Percentiles rank a stretch among this genome's conserved stretches.
phyloP scores from a whole-genome alignment of 208 protist genomes.

The Leishmania tarentolae region DNA sequence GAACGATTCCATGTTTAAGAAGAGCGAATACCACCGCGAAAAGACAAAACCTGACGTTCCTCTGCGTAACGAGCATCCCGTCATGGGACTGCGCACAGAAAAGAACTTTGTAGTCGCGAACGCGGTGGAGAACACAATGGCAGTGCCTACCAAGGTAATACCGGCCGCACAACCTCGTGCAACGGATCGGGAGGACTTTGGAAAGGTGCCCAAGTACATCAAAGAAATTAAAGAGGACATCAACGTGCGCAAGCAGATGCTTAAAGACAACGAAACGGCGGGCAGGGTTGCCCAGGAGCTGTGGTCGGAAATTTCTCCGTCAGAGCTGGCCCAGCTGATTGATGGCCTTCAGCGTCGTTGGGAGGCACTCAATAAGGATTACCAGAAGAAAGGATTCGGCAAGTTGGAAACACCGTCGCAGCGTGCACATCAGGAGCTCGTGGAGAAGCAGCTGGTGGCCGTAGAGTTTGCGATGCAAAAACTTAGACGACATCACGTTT shows the following conservation, averaged over 20 bases:
- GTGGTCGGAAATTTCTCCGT: constrained; percentile 75
- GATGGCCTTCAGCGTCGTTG: constrained; percentile 89
- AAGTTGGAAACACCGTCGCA: constrained; percentile 91
- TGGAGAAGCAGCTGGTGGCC: constrained; percentile 83
- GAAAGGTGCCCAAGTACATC: constrained; percentile 91
- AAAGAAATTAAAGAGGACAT: constrained; percentile 91
- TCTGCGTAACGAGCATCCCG: constrained; percentile 79
- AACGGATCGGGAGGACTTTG: constrained; percentile 82
- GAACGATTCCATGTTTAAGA: constrained; percentile 70
- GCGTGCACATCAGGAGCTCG: constrained; percentile 70
- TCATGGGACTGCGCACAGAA: constrained; percentile 93
- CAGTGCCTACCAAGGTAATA: constrained; percentile 75
- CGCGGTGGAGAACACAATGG: constrained; percentile 93
- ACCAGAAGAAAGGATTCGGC: constrained; percentile 93
- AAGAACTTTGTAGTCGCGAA: constrained; percentile 96
- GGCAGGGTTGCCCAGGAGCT: constrained; percentile 57
- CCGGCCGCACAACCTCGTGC: constrained; percentile 50
- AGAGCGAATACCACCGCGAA: constrained; percentile 55
- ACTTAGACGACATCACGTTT: constrained; percentile 81
- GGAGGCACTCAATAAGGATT: constrained; percentile 91
- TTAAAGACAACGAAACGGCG: constrained; percentile 15
- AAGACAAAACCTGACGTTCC: constrained; percentile 79
- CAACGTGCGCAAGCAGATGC: constrained; percentile 33
- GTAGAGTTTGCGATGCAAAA: constrained; percentile 92
- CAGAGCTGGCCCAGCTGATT: constrained; percentile 82